Evolutionary conservation across 495 filamentous ascomycete species (phyloP).

Genomic region (Daldinia bambusicola): DNA sequence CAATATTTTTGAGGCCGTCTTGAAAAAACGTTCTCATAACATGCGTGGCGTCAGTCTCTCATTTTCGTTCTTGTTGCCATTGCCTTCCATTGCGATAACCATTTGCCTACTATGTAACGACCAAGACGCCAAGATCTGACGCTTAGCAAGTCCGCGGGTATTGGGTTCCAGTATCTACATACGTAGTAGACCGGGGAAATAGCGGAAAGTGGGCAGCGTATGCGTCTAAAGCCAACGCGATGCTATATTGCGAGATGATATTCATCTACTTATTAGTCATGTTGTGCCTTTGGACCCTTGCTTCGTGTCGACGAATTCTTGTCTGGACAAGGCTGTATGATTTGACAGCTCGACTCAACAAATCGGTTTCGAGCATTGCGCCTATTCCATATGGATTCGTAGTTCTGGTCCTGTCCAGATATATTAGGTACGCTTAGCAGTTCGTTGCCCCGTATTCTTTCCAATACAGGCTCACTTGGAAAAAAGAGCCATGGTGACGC

Average conservation of each 20-base stretch:
- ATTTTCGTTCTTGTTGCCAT: constrained; percentile 3
- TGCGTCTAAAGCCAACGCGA: constrained; percentile 15
- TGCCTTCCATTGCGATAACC: constrained; percentile 23
- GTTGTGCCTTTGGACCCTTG: constrained; percentile 15
- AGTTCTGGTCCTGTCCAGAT: constrained; percentile 13
- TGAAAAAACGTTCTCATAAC: background rate
- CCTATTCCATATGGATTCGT: constrained; percentile 9
- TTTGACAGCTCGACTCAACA: constrained; percentile 4
- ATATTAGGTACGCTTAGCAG: background rate
- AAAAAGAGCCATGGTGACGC: constrained; percentile 15
- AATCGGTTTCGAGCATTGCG: background rate
- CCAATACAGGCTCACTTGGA: background rate
- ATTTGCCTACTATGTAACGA: constrained; percentile 6
- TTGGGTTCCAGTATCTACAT: constrained; percentile 1
- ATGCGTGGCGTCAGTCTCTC: constrained; percentile 2
- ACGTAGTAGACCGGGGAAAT: constrained; percentile 14
- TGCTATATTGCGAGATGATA: constrained; percentile 20
- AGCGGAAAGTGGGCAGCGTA: constrained; percentile 29
- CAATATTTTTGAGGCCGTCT: constrained; percentile 26
- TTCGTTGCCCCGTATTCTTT: background rate
- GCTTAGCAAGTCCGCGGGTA: constrained; percentile 13
- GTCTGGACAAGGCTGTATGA: background rate
- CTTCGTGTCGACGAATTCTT: constrained; percentile 14
- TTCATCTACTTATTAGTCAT: constrained; percentile 26
- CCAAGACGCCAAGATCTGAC: constrained; percentile 38